Evolutionary conservation across 2,329 filamentous ascomycete species (phyloP), one percentile per base, ranked within the genome.

Genomic region (Drechslera avenae): DNA sequence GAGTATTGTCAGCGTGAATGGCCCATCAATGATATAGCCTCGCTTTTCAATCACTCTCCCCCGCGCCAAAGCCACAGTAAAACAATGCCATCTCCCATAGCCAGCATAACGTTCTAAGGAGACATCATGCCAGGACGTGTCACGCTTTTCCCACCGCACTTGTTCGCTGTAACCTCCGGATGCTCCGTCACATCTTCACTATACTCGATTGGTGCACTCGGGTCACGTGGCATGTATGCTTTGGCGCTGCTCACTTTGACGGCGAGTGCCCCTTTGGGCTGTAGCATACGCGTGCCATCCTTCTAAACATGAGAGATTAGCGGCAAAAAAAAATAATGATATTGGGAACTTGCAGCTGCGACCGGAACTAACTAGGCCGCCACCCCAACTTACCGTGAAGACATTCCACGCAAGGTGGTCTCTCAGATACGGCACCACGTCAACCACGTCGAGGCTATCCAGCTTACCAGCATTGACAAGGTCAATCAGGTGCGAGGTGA

Each of bases 401-500:
- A 71, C 57, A 19, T 60, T 62, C 71, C 69, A 73, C 4, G 49
- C 60, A 49, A 73, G 45, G 9, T 52, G 62, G 3, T 59, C 45
- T 18, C 40, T 63, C 39, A 73, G 41, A 30, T 62, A 73, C 2
- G 64, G 60, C 16, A 70, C 55, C 4, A 72, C 67, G 18, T 59
- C 57, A 0, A 36, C 37, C 2, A 52, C 14, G 6, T 64, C 52
- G 16, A 72, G 47, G 19, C 57, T 65, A 14, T 43, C 46, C 26
- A 72, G 32, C 8, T 50, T 48, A 1, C 61, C 60, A 0, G 50
- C 56, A 2, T 54, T 49, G 5, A 71, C 46, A 4, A 53, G 54
- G 31, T 67, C 66, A 4, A 71, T 21, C 9, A 73, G 57, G 36
- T 52, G 57, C 1, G 54, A 40, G 1, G 69, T 73, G 43, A 73